phyloP scores from a whole-genome alignment of 2,329 filamentous ascomycete genomes.

The Aspergillus sp. region DNA sequence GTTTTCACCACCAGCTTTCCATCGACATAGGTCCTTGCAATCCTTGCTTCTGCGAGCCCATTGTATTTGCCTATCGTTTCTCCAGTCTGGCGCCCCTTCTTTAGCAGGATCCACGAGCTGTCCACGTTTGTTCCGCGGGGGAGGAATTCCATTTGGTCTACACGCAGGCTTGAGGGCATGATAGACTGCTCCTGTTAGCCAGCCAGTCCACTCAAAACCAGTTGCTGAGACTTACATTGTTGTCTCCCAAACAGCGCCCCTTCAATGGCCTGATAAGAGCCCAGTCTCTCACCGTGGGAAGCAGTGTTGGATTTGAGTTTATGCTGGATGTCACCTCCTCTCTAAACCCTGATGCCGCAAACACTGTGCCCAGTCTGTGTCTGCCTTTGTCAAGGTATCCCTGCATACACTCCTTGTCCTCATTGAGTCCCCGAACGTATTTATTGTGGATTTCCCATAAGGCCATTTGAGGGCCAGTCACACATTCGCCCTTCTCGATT shows the following conservation, averaged over 20 bases:
- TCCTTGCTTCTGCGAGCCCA: background rate
- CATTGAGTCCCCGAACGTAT: background rate
- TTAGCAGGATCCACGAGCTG: background rate
- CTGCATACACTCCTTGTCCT: background rate
- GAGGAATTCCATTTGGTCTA: background rate
- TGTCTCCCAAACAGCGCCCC: background rate
- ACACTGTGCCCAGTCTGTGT: background rate
- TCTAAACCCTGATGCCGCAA: background rate
- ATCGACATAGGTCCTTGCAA: background rate
- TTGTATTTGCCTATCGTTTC: background rate
- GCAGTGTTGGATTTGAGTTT: background rate
- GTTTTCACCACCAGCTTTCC: background rate
- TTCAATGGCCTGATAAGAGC: background rate
- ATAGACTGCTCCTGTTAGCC: background rate
- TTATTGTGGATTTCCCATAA: background rate
- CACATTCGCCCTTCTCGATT: background rate
- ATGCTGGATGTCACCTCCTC: accelerated
- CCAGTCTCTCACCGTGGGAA: background rate
- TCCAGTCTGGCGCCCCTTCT: background rate
- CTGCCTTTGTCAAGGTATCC: background rate
- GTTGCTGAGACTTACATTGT: background rate
- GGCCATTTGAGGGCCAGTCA: background rate
- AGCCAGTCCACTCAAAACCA: too few species aligned
- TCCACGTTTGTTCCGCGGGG: background rate
- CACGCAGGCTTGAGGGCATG: background rate